These are phyloP conservation scores for Solanum chmielewskii DNA, from an alignment of 257 asterid genomes.

Conservation along the genomic window DNA sequence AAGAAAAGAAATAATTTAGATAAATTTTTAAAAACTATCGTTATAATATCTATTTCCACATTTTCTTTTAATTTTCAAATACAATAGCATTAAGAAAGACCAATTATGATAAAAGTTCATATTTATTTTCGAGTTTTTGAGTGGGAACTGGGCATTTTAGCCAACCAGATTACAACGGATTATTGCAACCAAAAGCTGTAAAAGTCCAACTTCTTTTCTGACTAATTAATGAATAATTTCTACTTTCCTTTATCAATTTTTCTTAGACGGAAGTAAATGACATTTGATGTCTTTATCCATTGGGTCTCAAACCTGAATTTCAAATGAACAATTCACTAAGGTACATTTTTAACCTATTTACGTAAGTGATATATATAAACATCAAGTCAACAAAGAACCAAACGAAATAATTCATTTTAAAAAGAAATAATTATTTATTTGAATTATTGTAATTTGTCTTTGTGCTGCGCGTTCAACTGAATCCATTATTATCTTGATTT, in stretches of 20 bases:
- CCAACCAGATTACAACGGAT: neutral
- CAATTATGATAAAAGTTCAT: no score
- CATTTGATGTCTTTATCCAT: neutral
- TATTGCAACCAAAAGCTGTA: neutral
- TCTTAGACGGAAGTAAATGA: neutral
- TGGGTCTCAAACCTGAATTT: neutral
- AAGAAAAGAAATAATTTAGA: no score
- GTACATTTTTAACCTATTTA: neutral
- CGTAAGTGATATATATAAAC: neutral
- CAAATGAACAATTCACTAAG: neutral
- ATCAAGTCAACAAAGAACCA: neutral
- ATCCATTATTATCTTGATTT: neutral
- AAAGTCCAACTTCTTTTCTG: neutral
- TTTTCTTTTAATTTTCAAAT: no score
- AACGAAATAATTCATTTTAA: neutral
- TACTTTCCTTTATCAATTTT: neutral
- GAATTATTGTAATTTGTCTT: neutral
- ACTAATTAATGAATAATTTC: neutral
- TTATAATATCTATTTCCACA: no score
- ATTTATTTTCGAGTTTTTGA: no score
- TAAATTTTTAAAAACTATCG: no score
- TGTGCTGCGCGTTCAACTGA: neutral
- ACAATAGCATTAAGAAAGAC: no score
- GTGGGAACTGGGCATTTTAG: neutral
- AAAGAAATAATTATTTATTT: neutral